Percentiles rank a stretch among this genome's conserved stretches.
Conservation (phyloP, 1,284 basidiomycete genomes). For the Cryptococcus sp. region DNA sequence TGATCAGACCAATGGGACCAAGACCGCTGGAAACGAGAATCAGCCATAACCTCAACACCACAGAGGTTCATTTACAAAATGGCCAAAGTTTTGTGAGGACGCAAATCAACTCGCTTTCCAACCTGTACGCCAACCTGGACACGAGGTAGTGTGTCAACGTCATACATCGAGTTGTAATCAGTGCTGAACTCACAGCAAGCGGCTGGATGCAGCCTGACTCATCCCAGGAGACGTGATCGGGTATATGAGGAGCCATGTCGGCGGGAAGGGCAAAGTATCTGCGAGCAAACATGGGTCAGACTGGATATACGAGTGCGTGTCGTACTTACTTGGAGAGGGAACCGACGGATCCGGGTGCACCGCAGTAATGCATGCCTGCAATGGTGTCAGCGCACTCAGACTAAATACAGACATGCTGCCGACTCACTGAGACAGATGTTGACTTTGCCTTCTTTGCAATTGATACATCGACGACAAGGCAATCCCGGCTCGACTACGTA, state of each 20-base stretch:
- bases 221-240: constrained; percentile 54
- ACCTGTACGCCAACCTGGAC: constrained; percentile 47
- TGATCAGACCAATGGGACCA: constrained; percentile 56
- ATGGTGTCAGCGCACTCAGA: background rate
- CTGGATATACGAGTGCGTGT: background rate
- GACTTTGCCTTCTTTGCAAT: constrained; percentile 69
- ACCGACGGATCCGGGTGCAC: constrained; percentile 45
- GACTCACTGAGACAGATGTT: constrained; percentile 55
- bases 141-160: background rate
- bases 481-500: constrained; percentile 60
- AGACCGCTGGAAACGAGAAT: constrained; percentile 31
- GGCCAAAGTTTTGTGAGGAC: constrained; percentile 45
- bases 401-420: background rate
- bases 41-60: background rate
- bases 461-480: constrained; percentile 53
- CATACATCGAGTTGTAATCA: background rate
- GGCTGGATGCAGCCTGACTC: constrained; percentile 75
- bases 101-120: constrained; percentile 43
- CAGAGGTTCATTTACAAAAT: constrained; percentile 32
- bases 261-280: constrained; percentile 47
- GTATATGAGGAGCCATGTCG: constrained; percentile 52
- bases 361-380: constrained; percentile 44
- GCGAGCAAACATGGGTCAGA: background rate
- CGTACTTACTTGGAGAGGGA: constrained; percentile 32
- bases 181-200: constrained; percentile 65